Evolutionary conservation across 768 basidiomycete species (phyloP), one percentile per base, ranked within the genome.

Genomic region (Leccinum rimulosum): DNA sequence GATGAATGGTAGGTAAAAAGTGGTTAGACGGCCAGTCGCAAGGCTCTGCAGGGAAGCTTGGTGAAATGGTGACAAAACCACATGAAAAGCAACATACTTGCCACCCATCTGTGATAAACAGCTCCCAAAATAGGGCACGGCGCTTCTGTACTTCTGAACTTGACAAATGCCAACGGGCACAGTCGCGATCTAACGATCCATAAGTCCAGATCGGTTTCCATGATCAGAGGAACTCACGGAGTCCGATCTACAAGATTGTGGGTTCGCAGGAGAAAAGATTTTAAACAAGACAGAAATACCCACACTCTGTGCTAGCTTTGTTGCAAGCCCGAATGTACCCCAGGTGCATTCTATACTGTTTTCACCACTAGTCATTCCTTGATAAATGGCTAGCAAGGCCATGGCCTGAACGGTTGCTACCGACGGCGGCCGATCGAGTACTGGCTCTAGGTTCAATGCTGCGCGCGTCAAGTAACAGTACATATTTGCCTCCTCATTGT

Each of bases 21-120:
- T 86, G 12, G 87, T 81, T 25, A 87, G 71, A 47, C 87, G 81
- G 11, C 88, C 88, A 14, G 86, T 89, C 2, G 87, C 87, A 45
- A 88, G 78, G 66, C 84, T 85, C 86, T 88, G 61, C 36, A 15
- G 8, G 12, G 51, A 17, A 48, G 19, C 36, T 58, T 6, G n/a
- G 56, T 58, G 14, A 52, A 28, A 43, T 15, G 17, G 49, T 45
- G 12, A 43, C 40, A 35, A 50, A 28, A 48, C 19, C 25, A 40
- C 38, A 30, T 22, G 15, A 49, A 58, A n/a, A 14, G 31, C 1
- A 25, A 64, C 79, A 15, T 59, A 86, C 88, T 80, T 87, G 86
- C 86, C 87, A 89, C 60, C 84, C 84, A 68, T 89, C 87, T 0
- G 87, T 86, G 62, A 88, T 85, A 64, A 87, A 88, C 30, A 89